Conservation (phyloP, 306 rosid genomes). For the Ziziphus jujuba region DNA sequence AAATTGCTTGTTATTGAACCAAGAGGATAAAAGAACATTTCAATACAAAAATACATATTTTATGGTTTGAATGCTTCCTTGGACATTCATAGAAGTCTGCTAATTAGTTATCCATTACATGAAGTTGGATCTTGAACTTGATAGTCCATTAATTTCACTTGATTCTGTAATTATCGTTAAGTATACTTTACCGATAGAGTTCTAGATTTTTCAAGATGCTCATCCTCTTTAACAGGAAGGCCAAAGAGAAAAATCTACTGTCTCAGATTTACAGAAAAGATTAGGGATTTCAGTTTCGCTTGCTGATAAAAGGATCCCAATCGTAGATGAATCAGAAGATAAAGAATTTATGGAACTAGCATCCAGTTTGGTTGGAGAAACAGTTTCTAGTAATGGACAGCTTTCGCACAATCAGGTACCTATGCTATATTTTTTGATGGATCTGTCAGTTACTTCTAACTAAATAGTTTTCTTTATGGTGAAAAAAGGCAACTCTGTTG, state of each 20-base stretch:
- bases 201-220: neutral
- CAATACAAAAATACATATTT: too few relatives aligned
- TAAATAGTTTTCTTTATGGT: neutral
- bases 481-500: constrained; percentile 47
- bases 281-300: constrained; percentile 69
- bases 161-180: neutral
- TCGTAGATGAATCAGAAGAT: constrained; percentile 68
- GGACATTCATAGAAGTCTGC: neutral
- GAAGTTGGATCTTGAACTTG: neutral
- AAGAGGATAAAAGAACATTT: too few relatives aligned
- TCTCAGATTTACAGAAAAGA: constrained; percentile 61
- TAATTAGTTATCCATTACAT: neutral
- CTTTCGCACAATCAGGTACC: constrained; percentile 34
- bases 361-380: constrained; percentile 46
- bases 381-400: constrained; percentile 38
- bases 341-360: constrained; percentile 76
- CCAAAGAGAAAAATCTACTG: constrained; percentile 51
- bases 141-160: neutral
- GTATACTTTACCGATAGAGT: neutral
- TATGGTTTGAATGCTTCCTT: too few relatives aligned
- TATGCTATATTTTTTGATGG: constrained; percentile 13
- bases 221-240: constrained; percentile 44
- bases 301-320: constrained; percentile 49
- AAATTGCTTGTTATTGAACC: constrained; percentile 14
- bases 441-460: constrained; percentile 16